phyloP scores from a whole-genome alignment of 202 grass and related monocot species.

The Bolboschoenoplectus hybrid region DNA sequence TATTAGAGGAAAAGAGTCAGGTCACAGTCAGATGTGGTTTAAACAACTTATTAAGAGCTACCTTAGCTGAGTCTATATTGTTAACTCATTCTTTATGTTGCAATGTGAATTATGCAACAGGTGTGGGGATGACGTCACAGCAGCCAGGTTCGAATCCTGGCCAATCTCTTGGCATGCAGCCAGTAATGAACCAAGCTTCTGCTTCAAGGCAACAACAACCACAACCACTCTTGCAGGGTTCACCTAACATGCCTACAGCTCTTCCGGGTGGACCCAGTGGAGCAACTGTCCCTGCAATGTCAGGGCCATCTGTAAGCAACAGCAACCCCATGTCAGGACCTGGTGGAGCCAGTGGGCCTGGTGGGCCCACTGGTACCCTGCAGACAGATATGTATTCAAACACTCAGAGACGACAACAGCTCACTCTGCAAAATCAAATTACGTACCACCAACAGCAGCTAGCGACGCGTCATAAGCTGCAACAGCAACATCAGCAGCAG shows the following conservation, averaged over 20 bases:
- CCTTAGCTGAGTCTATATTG: not conserved
- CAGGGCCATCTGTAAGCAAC: slow-evolving; percentile 59
- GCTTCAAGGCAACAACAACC: slow-evolving; percentile 27
- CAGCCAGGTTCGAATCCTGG: slow-evolving; percentile 52
- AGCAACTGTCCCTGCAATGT: slow-evolving; percentile 56
- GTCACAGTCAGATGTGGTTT: slow-evolving; percentile 4
- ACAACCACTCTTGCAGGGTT: slow-evolving; percentile 49
- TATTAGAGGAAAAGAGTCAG: not conserved
- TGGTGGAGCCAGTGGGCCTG: slow-evolving; percentile 58
- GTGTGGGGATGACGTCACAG: slow-evolving; percentile 48
- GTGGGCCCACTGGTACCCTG: slow-evolving; percentile 35
- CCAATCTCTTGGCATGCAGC: slow-evolving; percentile 54
- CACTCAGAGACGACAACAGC: slow-evolving; percentile 61
- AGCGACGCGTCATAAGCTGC: slow-evolving; percentile 66
- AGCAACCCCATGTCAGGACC: slow-evolving; percentile 60
- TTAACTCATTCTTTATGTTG: slow-evolving; percentile 24
- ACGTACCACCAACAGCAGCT: slow-evolving; percentile 79
- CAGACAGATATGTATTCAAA: slow-evolving; percentile 64
- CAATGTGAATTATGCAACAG: slow-evolving; percentile 51
- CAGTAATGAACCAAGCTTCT: slow-evolving; percentile 61
- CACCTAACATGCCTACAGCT: slow-evolving; percentile 51
- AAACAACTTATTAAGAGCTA: not conserved
- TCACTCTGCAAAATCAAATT: slow-evolving; percentile 65
- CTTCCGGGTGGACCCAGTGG: slow-evolving; percentile 55
- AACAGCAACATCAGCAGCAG: slow-evolving; percentile 66